A percentile compares a stretch with the other conserved stretches of the same genome.
phyloP scores from a whole-genome alignment of 768 basidiomycete genomes.

The Auriculariales sp. region DNA sequence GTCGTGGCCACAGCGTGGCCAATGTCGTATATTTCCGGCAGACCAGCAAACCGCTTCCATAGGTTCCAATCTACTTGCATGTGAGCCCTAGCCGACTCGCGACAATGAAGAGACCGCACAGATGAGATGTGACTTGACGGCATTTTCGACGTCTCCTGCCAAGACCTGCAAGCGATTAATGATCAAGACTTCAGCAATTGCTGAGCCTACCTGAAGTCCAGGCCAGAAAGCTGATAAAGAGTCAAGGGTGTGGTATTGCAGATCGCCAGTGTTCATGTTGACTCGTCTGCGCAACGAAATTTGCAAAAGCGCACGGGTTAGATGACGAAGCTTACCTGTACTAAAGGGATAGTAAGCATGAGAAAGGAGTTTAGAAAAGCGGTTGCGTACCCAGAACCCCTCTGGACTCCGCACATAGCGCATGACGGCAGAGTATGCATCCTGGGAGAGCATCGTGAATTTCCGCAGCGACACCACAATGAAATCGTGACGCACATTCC shows the following conservation, averaged over 20 bases:
- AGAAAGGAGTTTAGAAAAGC: neutral
- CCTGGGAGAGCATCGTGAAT: conserved; percentile 19
- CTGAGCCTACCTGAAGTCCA: conserved; percentile 53
- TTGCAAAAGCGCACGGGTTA: neutral
- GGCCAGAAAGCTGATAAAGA: conserved; percentile 95
- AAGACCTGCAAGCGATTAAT: conserved; percentile 27
- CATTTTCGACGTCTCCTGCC: conserved; percentile 74
- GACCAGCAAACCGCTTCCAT: conserved; percentile 74
- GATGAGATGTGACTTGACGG: conserved; percentile 80
- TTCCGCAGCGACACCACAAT: neutral
- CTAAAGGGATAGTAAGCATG: neutral
- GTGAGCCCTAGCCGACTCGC: neutral
- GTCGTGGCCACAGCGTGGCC: conserved; percentile 56
- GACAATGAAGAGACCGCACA: conserved; percentile 33
- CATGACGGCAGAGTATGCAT: conserved; percentile 75
- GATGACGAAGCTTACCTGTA: neutral
- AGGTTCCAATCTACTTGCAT: conserved; percentile 69
- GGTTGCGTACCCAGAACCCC: conserved; percentile 67
- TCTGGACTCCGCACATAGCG: conserved; percentile 66
- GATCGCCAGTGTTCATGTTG: conserved; percentile 65
- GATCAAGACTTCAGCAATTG: conserved; percentile 5
- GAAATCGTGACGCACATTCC: conserved; percentile 22
- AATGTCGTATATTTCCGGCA: conserved; percentile 90
- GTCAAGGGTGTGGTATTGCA: conserved; percentile 70
- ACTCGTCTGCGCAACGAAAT: conserved; percentile 55